Evolutionary conservation across 139 green algal genomes (phyloP).

Genomic region (Auxenochlorella pyrenoidosa): DNA sequence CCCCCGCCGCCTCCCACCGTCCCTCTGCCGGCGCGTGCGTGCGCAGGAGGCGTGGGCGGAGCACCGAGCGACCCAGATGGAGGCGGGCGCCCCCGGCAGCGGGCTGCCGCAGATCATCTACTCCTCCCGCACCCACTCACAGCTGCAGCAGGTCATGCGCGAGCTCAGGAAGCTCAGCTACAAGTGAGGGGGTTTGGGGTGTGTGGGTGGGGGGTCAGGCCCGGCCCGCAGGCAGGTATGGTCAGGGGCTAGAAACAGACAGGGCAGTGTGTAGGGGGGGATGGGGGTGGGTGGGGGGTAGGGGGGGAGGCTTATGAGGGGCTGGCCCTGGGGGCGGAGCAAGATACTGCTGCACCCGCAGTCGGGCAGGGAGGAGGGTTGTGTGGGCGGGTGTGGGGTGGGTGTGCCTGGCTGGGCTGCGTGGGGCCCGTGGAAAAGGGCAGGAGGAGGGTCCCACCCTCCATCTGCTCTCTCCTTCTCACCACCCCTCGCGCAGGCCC

Average conservation of each 20-base stretch:
- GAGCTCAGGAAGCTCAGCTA: constrained; percentile 90
- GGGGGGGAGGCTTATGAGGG: no score
- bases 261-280: no score
- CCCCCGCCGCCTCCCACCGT: no score
- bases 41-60: constrained; percentile 51
- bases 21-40: neutral
- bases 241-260: no score
- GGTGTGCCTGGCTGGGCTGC: neutral
- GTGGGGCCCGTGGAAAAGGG: neutral
- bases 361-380: neutral
- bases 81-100: neutral
- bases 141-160: constrained; percentile 95
- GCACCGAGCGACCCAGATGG: constrained; percentile 26
- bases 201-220: neutral
- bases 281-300: neutral
- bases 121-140: constrained; percentile 91
- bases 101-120: constrained; percentile 89
- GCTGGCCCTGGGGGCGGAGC: no score
- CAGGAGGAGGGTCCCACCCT: neutral
- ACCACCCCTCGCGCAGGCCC: constrained; percentile 48
- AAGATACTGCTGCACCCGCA: no score
- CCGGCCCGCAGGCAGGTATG: no score
- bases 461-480: neutral
- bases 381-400: neutral
- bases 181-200: constrained; percentile 50